phyloP scores from a whole-genome alignment of 495 filamentous ascomycete genomes.

The Penicilliopsis zonata region DNA sequence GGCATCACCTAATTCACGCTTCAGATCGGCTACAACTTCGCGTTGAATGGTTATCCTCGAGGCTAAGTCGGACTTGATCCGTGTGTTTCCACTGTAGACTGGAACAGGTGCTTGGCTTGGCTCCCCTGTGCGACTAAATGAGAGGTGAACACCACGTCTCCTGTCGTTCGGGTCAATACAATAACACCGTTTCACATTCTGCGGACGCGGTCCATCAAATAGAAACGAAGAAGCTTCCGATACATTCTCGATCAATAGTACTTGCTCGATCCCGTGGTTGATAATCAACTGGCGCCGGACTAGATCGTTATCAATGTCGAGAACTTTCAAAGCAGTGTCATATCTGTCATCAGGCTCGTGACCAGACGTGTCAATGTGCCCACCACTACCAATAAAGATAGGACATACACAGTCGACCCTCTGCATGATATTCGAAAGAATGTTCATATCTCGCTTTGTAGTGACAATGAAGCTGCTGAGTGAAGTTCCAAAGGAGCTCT shows the following conservation, averaged over 20 bases:
- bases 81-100: constrained; percentile 36
- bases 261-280: constrained; percentile 70
- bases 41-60: constrained; percentile 47
- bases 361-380: constrained; percentile 45
- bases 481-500: constrained; percentile 51
- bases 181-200: constrained; percentile 63
- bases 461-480: constrained; percentile 73
- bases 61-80: constrained; percentile 72
- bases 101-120: constrained; percentile 42
- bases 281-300: constrained; percentile 78
- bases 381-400: constrained; percentile 53
- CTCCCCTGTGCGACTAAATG: constrained; percentile 39
- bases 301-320: constrained; percentile 68
- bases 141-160: constrained; percentile 53
- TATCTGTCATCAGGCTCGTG: constrained; percentile 63
- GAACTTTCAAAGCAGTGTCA: constrained; percentile 64
- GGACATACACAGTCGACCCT: constrained; percentile 41
- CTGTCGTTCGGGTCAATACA: constrained; percentile 43
- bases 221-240: constrained; percentile 56
- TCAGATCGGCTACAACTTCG: constrained; percentile 29
- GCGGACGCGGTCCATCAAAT: constrained; percentile 45
- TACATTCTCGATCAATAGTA: constrained; percentile 58
- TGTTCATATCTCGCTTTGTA: constrained; percentile 52
- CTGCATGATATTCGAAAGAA: constrained; percentile 51
- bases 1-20: constrained; percentile 22